Evolutionary conservation across 139 green algal genomes (phyloP), one percentile per base, ranked within the genome.

Genomic region (Chlamydomonas urium): DNA sequence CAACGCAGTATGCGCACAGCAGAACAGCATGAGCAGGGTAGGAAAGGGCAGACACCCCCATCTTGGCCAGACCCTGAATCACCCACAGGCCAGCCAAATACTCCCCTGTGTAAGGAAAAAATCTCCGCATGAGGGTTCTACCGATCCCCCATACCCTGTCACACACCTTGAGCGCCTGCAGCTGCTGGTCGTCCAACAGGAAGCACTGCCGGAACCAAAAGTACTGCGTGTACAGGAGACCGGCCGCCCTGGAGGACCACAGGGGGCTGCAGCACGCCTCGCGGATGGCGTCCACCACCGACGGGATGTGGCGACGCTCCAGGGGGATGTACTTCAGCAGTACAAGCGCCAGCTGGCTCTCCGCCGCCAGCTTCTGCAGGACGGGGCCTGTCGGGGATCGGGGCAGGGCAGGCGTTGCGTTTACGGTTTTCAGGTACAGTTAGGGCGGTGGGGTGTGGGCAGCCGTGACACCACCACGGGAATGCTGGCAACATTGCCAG

Each of bases 151-250:
- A n/a, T n/a, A n/a, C n/a, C n/a, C n/a, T n/a, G n/a, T n/a, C n/a
- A n/a, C 38, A 29, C 38, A 75, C 74, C 66, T 80, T 28, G 19
- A 76, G 69, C 29, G 37, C 19, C 37, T 26, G 4, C 65, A 79
- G 61, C 34, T 79, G 72, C 38, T 37, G 26, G 2, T 2, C 17
- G 21, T 37, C 57, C 68, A 97, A 79, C 79, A 93, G 66, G 71
- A 90, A 92, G 23, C 66, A 73, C 77, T 92, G 85, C 2, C 88
- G 83, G 82, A 94, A 97, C 83, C 86, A 92, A 45, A 95, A 93
- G 72, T 81, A 86, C 81, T 94, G 89, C 1, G 79, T 36, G 70
- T 84, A 91, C 24, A 83, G 68, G 35, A 96, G 75, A 28, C 83
- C 88, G 0, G 90, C 85, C 3, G 85, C 90, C 4, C 92, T 81